These are phyloP conservation scores for Talaromyces wortmannii DNA, from an alignment of 495 filamentous ascomycete species.

Conservation along the genomic window DNA sequence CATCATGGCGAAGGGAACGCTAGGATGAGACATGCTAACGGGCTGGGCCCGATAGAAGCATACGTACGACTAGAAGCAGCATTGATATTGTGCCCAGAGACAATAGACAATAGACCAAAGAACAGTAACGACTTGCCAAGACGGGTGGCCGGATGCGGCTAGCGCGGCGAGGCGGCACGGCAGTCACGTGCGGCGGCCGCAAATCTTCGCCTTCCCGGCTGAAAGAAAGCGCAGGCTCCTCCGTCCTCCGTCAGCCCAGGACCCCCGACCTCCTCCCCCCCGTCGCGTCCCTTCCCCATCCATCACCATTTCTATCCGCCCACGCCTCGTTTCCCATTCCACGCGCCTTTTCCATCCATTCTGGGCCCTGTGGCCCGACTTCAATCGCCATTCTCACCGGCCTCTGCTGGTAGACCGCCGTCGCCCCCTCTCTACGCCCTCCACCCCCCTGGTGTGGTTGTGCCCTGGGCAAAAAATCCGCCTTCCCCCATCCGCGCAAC, in stretches of 20 bases:
- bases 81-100: too few species aligned
- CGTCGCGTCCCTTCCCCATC: conserved; percentile 38
- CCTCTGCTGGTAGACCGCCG: background rate
- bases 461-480: background rate
- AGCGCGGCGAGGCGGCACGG: background rate
- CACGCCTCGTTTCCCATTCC: conserved; percentile 23
- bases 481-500: background rate
- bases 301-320: conserved; percentile 40
- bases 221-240: too few species aligned
- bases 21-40: too few species aligned
- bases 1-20: too few species aligned
- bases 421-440: conserved; percentile 1
- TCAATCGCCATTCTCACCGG: conserved; percentile 1
- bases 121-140: too few species aligned
- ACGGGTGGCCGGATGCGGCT: too few species aligned
- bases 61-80: too few species aligned
- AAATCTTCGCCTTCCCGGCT: conserved; percentile 23
- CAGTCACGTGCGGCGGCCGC: conserved; percentile 15
- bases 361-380: conserved; percentile 13
- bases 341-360: conserved; percentile 17
- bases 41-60: too few species aligned
- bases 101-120: too few species aligned
- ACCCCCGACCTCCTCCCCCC: conserved; percentile 32
- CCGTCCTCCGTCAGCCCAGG: conserved; percentile 24
- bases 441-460: background rate